Evolutionary conservation across 495 filamentous ascomycete species (phyloP).

Genomic region (Tuber melanosporum): DNA sequence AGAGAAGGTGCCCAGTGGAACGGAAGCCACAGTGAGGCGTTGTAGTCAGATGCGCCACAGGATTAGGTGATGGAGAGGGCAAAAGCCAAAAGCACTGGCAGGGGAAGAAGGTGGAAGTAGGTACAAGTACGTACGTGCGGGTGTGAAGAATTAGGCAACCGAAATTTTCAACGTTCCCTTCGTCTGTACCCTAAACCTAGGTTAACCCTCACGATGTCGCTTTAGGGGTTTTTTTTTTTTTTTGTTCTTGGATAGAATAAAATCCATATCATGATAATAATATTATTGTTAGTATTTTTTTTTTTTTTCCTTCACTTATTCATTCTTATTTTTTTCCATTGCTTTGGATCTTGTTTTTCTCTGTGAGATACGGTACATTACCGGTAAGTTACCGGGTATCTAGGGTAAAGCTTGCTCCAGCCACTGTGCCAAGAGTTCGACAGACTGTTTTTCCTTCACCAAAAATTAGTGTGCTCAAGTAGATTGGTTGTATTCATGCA

Average conservation of each 20-base stretch:
- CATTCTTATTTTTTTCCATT: background rate
- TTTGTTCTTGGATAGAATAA: background rate
- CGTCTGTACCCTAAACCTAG: background rate
- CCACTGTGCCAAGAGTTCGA: no score
- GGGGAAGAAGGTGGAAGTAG: background rate
- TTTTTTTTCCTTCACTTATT: background rate
- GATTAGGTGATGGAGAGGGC: background rate
- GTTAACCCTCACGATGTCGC: background rate
- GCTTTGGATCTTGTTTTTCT: background rate
- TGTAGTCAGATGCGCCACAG: background rate
- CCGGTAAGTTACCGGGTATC: no score
- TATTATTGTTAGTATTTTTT: background rate
- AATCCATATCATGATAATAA: background rate
- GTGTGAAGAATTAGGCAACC: background rate
- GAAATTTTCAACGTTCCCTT: background rate
- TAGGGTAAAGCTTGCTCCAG: no score
- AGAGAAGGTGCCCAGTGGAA: background rate
- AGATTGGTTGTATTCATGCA: no score
- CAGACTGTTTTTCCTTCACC: no score
- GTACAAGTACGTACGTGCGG: background rate
- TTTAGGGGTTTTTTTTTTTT: no score
- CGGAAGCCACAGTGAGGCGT: background rate
- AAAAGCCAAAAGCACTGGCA: background rate
- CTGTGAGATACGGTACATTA: no score
- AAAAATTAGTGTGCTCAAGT: no score